Evolutionary conservation across 2,329 filamentous ascomycete genomes (phyloP).

Genomic region (Aspergillus sergii): DNA sequence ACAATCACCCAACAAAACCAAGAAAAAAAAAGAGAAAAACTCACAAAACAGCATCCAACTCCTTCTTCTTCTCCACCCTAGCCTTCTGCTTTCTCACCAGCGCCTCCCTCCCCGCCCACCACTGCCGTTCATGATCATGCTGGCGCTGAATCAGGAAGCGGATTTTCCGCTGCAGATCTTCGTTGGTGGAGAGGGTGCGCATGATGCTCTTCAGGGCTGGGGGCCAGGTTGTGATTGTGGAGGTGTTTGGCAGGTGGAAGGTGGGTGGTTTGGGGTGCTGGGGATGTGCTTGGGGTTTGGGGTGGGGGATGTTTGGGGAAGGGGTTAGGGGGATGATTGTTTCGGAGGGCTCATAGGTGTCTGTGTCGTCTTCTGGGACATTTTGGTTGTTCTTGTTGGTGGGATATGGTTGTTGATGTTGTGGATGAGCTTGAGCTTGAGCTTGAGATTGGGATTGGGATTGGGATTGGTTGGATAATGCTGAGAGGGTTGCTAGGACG

Average conservation of each 20-base stretch:
- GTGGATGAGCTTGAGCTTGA: neutral
- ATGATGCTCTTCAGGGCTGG: slow-evolving; percentile 55
- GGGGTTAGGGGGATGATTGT: neutral
- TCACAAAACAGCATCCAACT: slow-evolving; percentile 58
- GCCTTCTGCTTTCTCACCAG: slow-evolving; percentile 55
- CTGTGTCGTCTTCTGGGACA: neutral
- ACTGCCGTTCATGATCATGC: slow-evolving; percentile 63
- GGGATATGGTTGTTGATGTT: neutral
- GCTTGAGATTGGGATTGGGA: slow-evolving; percentile 5
- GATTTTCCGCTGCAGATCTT: slow-evolving; percentile 49
- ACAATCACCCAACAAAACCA: neutral
- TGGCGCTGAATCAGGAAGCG: slow-evolving; percentile 64
- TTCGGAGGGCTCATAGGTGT: neutral
- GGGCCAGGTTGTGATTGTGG: slow-evolving; percentile 55
- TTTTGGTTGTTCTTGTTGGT: neutral
- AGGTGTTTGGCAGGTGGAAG: slow-evolving; percentile 37
- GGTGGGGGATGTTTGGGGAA: neutral
- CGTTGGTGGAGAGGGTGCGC: slow-evolving; percentile 50
- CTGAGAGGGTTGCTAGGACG: slow-evolving; percentile 45
- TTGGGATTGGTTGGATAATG: slow-evolving; percentile 23
- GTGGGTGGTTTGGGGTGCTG: slow-evolving; percentile 8
- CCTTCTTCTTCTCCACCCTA: slow-evolving; percentile 56
- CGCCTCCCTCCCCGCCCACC: slow-evolving; percentile 57
- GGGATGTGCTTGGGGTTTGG: slow-evolving; percentile 1
- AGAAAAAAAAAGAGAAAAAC: slow-evolving; percentile 22